Evolutionary conservation across 1,139 yeast genomes (phyloP).

Genomic region (Blastobotrys capitulatus): DNA sequence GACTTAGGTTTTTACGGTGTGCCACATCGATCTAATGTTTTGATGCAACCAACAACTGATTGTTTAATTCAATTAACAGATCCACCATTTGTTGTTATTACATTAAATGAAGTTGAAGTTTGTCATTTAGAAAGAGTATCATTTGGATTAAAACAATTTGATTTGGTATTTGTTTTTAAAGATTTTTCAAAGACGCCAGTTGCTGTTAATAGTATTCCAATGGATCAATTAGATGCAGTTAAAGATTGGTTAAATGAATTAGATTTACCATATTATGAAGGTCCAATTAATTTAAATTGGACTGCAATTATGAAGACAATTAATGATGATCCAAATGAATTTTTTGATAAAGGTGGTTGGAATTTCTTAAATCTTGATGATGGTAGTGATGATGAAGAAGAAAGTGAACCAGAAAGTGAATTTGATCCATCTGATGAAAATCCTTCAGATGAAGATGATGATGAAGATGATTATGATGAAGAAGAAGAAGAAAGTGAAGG

Average conservation of each 20-base stretch:
- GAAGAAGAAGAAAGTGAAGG: conserved; percentile 15
- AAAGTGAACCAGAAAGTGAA: conserved; percentile 39
- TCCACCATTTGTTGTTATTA: conserved; percentile 90
- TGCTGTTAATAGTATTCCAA: conserved; percentile 91
- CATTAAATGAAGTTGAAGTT: conserved; percentile 86
- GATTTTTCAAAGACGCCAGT: conserved; percentile 84
- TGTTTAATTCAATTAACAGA: conserved; percentile 91
- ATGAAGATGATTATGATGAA: conserved; percentile 34
- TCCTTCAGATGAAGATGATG: conserved; percentile 28
- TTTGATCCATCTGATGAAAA: conserved; percentile 32
- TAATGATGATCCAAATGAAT: conserved; percentile 87
- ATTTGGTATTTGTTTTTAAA: conserved; percentile 89
- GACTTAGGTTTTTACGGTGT: conserved; percentile 98
- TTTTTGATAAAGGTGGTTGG: conserved; percentile 92
- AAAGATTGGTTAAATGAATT: conserved; percentile 96
- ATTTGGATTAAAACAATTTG: conserved; percentile 94
- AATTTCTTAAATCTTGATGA: conserved; percentile 64
- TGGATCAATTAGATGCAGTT: conserved; percentile 84
- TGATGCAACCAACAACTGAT: conserved; percentile 96
- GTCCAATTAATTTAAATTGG: conserved; percentile 96
- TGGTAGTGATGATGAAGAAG: conserved; percentile 44
- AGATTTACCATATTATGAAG: conserved; percentile 91
- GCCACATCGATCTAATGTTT: conserved; percentile 89
- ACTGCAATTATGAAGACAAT: conserved; percentile 91
- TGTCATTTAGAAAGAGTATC: conserved; percentile 97